A percentile compares a stretch with the other conserved stretches of the same genome.
Conservation (phyloP, 352 stramenopile genomes). For the Thraustochytrium striatum region DNA sequence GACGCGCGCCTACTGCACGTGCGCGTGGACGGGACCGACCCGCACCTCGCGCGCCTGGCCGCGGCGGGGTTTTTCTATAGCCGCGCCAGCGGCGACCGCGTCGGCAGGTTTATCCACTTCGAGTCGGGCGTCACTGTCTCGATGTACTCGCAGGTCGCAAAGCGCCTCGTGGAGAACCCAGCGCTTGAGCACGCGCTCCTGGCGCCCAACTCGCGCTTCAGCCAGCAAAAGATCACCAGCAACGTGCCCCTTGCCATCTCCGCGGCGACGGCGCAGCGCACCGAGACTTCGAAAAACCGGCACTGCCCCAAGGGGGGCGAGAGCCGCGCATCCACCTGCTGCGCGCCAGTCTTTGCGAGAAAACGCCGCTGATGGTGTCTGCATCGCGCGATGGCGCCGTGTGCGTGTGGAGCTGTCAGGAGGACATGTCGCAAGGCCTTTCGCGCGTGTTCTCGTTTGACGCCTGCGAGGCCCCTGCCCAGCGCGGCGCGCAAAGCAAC, state of each 20-base stretch:
- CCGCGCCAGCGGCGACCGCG: background rate
- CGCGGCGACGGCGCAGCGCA: background rate
- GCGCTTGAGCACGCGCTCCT: slow-evolving; percentile 12
- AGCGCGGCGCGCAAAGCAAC: no score
- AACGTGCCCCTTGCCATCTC: slow-evolving; percentile 31
- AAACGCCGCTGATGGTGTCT: background rate
- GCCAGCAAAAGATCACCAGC: slow-evolving; percentile 17
- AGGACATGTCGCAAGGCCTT: no score
- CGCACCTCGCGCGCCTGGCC: background rate
- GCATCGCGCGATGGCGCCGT: background rate
- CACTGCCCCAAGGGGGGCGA: no score
- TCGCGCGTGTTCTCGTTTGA: no score
- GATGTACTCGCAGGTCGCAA: background rate
- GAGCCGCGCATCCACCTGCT: background rate
- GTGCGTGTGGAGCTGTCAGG: background rate
- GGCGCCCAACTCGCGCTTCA: slow-evolving; percentile 26
- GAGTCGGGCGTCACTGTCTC: slow-evolving; percentile 27
- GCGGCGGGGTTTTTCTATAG: slow-evolving; percentile 30
- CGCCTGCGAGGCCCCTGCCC: no score
- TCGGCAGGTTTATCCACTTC: slow-evolving; percentile 16
- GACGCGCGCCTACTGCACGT: slow-evolving; percentile 9
- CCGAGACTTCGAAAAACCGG: no score
- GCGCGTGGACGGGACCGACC: slow-evolving; percentile 11
- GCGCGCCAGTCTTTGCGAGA: background rate
- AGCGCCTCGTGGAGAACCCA: background rate